Percentiles rank a stretch among this genome's conserved stretches.
These are phyloP conservation scores for Neofusicoccum ribis DNA, from an alignment of 2,329 filamentous ascomycete species.

Conservation along the genomic window DNA sequence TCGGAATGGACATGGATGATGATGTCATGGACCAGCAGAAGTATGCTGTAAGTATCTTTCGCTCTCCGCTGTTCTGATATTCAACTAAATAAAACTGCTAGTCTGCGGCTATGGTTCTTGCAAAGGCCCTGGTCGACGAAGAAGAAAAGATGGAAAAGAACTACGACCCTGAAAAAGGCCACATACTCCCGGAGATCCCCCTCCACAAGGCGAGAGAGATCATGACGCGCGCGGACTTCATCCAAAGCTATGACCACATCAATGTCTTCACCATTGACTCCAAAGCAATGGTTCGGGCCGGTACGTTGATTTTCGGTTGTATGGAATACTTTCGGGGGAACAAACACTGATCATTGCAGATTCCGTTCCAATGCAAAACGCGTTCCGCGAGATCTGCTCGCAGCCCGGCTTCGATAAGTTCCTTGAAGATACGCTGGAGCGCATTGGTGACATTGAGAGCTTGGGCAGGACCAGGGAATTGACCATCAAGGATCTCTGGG, in stretches of 20 bases:
- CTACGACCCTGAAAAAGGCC: constrained; percentile 67
- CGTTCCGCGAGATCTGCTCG: constrained; percentile 80
- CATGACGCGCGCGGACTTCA: constrained; percentile 95
- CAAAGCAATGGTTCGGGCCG: constrained; percentile 77
- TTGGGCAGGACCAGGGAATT: constrained; percentile 91
- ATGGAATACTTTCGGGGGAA: background rate
- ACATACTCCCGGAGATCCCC: constrained; percentile 72
- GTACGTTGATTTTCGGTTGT: background rate
- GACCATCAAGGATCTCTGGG: constrained; percentile 90
- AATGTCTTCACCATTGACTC: constrained; percentile 96
- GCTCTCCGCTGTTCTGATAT: background rate
- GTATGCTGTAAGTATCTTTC: constrained; percentile 68
- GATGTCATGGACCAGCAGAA: constrained; percentile 99
- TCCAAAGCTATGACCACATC: constrained; percentile 85
- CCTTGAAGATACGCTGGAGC: constrained; percentile 76
- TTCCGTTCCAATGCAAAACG: constrained; percentile 92
- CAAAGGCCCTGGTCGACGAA: constrained; percentile 83
- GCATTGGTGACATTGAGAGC: constrained; percentile 91
- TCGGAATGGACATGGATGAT: constrained; percentile 81
- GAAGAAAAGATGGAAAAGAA: constrained; percentile 63
- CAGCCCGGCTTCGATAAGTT: constrained; percentile 78
- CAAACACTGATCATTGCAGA: constrained; percentile 45
- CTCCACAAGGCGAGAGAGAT: constrained; percentile 59
- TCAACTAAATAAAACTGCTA: constrained; percentile 32
- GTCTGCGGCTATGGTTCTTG: constrained; percentile 91